Evolutionary conservation across 768 basidiomycete species (phyloP).

Genomic region (Collybia sp.): DNA sequence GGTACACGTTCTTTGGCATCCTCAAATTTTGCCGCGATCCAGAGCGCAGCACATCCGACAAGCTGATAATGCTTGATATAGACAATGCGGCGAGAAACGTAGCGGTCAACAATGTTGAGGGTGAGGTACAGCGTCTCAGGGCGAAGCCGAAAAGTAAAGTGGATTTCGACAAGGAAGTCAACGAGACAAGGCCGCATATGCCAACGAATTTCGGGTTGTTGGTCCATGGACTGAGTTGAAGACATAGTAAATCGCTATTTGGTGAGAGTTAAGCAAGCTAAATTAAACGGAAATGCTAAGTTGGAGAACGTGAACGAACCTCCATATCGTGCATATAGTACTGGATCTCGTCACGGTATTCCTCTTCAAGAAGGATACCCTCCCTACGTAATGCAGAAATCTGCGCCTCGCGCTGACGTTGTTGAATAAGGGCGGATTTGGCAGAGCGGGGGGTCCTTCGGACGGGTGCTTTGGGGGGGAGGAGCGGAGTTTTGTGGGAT

Average conservation of each 20-base stretch:
- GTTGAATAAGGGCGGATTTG: constrained; percentile 54
- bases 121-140: constrained; percentile 99
- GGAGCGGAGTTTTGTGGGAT: constrained; percentile 52
- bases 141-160: constrained; percentile 95
- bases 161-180: constrained; percentile 98
- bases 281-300: constrained; percentile 11
- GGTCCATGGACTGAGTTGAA: constrained; percentile 95
- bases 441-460: constrained; percentile 65
- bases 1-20: constrained; percentile 98
- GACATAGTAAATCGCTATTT: constrained; percentile 81
- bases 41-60: constrained; percentile 95
- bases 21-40: constrained; percentile 99
- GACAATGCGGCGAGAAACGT: constrained; percentile 96
- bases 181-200: constrained; percentile 99
- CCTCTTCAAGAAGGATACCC: constrained; percentile 84
- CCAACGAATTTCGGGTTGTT: constrained; percentile 98
- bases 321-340: constrained; percentile 98
- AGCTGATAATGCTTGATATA: constrained; percentile 99
- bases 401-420: constrained; percentile 67
- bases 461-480: constrained; percentile 41
- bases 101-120: constrained; percentile 98
- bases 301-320: constrained; percentile 49
- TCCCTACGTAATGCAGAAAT: constrained; percentile 66
- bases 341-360: constrained; percentile 91
- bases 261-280: constrained; percentile 3